phyloP scores from a whole-genome alignment of 306 rosid genomes.

The Alnus glutinosa region DNA sequence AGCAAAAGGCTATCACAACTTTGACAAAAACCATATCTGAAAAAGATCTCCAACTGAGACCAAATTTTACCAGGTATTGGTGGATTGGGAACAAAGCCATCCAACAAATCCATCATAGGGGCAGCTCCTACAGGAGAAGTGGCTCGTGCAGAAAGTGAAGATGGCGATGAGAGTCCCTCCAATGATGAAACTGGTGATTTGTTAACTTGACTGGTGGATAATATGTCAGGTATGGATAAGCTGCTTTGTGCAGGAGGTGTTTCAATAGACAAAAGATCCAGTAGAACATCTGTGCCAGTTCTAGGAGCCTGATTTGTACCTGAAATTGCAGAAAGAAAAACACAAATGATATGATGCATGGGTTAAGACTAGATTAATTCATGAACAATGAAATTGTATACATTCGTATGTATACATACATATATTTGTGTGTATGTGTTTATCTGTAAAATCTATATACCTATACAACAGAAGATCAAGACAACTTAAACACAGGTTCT shows the following conservation, averaged over 20 bases:
- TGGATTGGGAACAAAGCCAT: constrained; percentile 57
- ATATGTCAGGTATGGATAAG: constrained; percentile 54
- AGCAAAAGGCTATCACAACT: constrained; percentile 27
- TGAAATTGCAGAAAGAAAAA: constrained; percentile 32
- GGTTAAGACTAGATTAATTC: constrained; percentile 17
- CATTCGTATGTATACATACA: not conserved
- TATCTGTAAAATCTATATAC: not conserved
- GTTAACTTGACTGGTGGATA: constrained; percentile 51
- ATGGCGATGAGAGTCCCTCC: constrained; percentile 62
- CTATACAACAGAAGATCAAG: not conserved
- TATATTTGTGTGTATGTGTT: constrained; percentile 12
- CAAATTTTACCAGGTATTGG: constrained; percentile 46
- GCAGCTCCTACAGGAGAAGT: constrained; percentile 54
- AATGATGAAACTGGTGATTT: constrained; percentile 54
- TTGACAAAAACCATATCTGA: constrained; percentile 8
- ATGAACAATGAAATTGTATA: not conserved
- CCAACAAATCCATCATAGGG: constrained; percentile 79
- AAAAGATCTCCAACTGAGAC: constrained; percentile 14
- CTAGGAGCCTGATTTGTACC: constrained; percentile 55
- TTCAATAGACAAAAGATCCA: constrained; percentile 82
- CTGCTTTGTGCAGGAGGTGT: constrained; percentile 51
- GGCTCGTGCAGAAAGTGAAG: constrained; percentile 52
- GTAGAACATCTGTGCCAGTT: constrained; percentile 70
- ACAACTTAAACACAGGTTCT: no score
- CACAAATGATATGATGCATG: constrained; percentile 15